A percentile compares a stretch with the other conserved stretches of the same genome.
Evolutionary conservation across 495 filamentous ascomycete species (phyloP).

Genomic region (Xylona heveae): DNA sequence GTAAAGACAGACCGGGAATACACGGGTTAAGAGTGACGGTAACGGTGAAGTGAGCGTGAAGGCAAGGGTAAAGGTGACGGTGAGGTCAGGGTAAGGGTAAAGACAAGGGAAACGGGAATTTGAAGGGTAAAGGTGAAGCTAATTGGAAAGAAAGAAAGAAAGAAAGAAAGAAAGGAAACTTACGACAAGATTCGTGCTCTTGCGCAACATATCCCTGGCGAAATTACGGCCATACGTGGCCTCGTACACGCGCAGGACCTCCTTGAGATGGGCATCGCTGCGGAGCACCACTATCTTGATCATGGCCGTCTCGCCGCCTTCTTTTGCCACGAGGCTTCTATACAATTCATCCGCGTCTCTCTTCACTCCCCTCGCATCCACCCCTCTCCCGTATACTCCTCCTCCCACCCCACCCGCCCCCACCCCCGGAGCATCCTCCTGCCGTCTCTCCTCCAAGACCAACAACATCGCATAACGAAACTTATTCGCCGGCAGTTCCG

Average conservation of each 20-base stretch:
- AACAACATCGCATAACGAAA: conserved; percentile 78
- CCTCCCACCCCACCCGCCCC: conserved; percentile 14
- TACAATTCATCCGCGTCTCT: conserved; percentile 54
- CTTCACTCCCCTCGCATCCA: conserved; percentile 34
- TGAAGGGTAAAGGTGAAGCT: too few species aligned
- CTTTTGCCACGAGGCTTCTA: conserved; percentile 29
- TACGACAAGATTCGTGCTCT: conserved; percentile 6
- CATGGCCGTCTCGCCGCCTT: conserved; percentile 83
- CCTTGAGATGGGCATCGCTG: conserved; percentile 32
- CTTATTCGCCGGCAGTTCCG: conserved; percentile 82
- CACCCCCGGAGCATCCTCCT: conserved; percentile 45
- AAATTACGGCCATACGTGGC: conserved; percentile 5
- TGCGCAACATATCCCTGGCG: conserved; percentile 4
- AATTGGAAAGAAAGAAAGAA: too few species aligned
- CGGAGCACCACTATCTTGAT: conserved; percentile 62
- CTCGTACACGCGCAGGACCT: conserved; percentile 23
- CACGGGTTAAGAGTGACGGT: too few species aligned
- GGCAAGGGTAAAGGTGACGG: too few species aligned
- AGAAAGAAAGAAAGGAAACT: conserved; percentile 1
- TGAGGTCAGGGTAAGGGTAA: neutral
- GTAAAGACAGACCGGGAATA: too few species aligned
- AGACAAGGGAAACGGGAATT: neutral
- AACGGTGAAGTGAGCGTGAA: too few species aligned
- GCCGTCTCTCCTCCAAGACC: conserved; percentile 58
- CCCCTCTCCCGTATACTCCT: conserved; percentile 13